Percentiles rank a stretch among this genome's conserved stretches.
Conservation (phyloP, 2,329 filamentous ascomycete genomes). For the Venturia nashicola region DNA sequence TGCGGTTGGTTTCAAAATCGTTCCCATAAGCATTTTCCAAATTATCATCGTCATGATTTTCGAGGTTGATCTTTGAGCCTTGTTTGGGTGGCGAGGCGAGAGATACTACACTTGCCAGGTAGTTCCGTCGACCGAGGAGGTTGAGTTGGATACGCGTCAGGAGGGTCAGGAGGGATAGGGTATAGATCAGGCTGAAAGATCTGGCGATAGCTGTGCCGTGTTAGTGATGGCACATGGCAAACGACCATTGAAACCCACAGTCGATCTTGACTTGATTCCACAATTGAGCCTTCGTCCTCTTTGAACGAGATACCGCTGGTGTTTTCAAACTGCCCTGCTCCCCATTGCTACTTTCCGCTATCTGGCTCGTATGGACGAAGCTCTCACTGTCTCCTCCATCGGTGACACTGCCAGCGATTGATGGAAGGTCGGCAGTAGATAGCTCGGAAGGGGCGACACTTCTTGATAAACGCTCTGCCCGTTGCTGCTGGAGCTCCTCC, state of each 20-base stretch:
- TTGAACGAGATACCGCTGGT: slow-evolving; percentile 38
- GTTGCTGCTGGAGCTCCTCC: slow-evolving; percentile 88
- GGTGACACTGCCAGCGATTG: slow-evolving; percentile 56
- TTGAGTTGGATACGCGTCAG: slow-evolving; percentile 94
- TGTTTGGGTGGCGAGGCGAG: slow-evolving; percentile 58
- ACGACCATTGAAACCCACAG: slow-evolving; percentile 44
- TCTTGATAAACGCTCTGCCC: slow-evolving; percentile 56
- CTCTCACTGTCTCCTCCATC: slow-evolving; percentile 71
- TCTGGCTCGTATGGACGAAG: slow-evolving; percentile 72
- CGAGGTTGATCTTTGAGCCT: slow-evolving; percentile 64
- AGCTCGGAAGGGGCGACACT: slow-evolving; percentile 45
- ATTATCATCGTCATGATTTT: slow-evolving; percentile 89
- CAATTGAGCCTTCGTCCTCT: slow-evolving; percentile 80
- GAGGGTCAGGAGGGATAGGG: slow-evolving; percentile 75
- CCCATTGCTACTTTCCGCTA: slow-evolving; percentile 27
- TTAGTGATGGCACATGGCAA: slow-evolving; percentile 13
- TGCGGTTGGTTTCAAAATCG: slow-evolving; percentile 91
- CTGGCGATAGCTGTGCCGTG: slow-evolving; percentile 64
- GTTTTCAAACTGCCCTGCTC: slow-evolving; percentile 1
- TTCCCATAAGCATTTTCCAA: slow-evolving; percentile 72
- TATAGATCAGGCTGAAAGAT: slow-evolving; percentile 86
- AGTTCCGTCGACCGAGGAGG: slow-evolving; percentile 85
- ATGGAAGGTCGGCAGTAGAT: slow-evolving; percentile 43
- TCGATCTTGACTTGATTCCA: slow-evolving; percentile 98
- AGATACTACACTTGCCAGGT: slow-evolving; percentile 88